Evolutionary conservation across 2,329 filamentous ascomycete species (phyloP).

Genomic region (Arthrocladium fulminans): DNA sequence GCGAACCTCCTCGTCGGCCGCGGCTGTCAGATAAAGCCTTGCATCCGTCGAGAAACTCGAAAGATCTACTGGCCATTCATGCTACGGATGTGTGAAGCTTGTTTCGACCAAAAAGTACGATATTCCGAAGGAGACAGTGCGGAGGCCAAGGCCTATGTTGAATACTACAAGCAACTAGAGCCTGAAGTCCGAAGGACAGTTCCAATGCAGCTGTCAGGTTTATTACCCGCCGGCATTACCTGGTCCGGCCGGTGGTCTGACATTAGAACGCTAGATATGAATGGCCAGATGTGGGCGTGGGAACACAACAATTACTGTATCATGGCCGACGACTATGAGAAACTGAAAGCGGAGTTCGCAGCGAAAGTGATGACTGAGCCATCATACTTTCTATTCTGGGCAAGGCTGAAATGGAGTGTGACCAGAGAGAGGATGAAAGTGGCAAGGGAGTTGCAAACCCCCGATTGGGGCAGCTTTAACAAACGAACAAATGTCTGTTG

Average conservation of each 20-base stretch:
- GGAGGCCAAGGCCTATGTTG: conserved; percentile 10
- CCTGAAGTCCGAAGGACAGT: conserved; percentile 1
- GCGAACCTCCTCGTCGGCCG: conserved; percentile 19
- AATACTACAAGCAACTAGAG: background rate
- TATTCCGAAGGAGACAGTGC: background rate
- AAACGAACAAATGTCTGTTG: background rate
- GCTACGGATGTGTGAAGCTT: conserved; percentile 18
- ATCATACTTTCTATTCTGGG: conserved; percentile 3
- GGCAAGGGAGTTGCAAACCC: background rate
- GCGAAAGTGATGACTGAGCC: background rate
- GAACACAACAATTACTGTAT: conserved; percentile 2
- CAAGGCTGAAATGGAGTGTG: background rate
- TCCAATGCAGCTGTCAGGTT: conserved; percentile 3
- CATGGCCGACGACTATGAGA: conserved; percentile 4
- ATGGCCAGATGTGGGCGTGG: conserved; percentile 3
- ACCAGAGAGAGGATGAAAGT: conserved; percentile 3
- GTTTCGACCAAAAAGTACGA: conserved; percentile 16
- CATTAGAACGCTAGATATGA: background rate
- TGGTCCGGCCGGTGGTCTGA: conserved; percentile 4
- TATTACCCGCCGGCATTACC: conserved; percentile 13
- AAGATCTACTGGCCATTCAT: conserved; percentile 21
- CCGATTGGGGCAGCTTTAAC: background rate
- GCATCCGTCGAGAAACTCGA: conserved; percentile 14
- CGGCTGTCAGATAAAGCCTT: conserved; percentile 20
- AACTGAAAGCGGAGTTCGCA: conserved; percentile 2